Conservation (phyloP, 129 eudicot species). For the Kitagawia praeruptora region DNA sequence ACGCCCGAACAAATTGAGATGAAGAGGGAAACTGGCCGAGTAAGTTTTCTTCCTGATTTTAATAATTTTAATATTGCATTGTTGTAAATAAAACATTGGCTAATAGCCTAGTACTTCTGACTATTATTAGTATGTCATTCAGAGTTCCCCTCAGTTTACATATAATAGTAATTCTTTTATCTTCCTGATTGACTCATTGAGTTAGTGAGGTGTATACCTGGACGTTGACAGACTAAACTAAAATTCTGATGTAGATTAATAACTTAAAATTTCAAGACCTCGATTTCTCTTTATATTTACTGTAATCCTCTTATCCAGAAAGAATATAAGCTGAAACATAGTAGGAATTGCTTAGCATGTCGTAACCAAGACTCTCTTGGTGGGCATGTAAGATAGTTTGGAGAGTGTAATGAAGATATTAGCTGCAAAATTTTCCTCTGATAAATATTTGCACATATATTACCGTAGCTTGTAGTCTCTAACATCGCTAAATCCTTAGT, state of each 20-base stretch:
- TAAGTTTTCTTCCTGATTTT: conserved; percentile 24
- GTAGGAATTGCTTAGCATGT: not conserved
- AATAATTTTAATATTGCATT: not conserved
- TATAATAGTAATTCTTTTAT: not conserved
- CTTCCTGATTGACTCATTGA: not conserved
- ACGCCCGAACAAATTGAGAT: conserved; percentile 77
- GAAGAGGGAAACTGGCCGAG: conserved; percentile 88
- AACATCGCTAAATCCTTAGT: too few relatives aligned
- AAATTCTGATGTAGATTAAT: not conserved
- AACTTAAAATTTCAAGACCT: not conserved
- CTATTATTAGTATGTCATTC: not conserved
- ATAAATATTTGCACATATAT: not conserved
- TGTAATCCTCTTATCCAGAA: not conserved
- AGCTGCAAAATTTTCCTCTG: not conserved
- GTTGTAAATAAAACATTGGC: not conserved
- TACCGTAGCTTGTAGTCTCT: not conserved
- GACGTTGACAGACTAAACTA: not conserved
- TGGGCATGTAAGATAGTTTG: not conserved
- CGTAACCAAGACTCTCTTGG: not conserved
- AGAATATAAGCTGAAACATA: not conserved
- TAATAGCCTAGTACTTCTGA: not conserved
- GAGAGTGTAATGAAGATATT: not conserved
- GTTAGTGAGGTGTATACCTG: not conserved
- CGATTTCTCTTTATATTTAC: not conserved
- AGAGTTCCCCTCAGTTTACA: not conserved